Evolutionary conservation across 768 basidiomycete genomes (phyloP), one percentile per base, ranked within the genome.

Genomic region (Auricularia cornea): DNA sequence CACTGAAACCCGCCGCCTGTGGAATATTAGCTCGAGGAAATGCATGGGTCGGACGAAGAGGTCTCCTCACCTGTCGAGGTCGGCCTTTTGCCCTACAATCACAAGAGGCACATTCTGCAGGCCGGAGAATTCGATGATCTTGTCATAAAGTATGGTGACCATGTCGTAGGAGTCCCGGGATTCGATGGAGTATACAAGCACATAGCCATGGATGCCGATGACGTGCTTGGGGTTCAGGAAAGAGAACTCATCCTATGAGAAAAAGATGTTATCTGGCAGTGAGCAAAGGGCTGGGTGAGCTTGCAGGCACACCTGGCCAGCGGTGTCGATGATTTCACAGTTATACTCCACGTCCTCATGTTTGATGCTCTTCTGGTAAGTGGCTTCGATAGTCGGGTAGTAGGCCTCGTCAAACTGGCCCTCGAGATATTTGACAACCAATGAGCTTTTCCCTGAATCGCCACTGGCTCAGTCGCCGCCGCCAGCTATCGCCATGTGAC

Each of bases 281-380:
- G 35, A 14, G 10, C 10, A 6, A 18, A 20, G 11, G n/a, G n/a
- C n/a, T n/a, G 44, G 11, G 44, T 12, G 44, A 6, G 28, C 26
- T n/a, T n/a, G n/a, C n/a, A n/a, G n/a, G 26, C 54, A 26, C 16
- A 57, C 54, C 54, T 98, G 96, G 30, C 96, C 96, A 60, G 96
- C 96, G 66, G 94, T 96, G 74, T 98, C 96, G 70, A 98, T 92
- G 78, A 98, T 95, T 76, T 97, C 94, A 77, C 94, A 95, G 64
- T 94, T 88, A 71, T 94, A 98, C 70, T 95, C 92, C 32, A 87
- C 81, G 59, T 94, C 95, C 62, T 91, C 91, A 78, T 90, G 89
- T 63, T 82, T 83, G 71, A 98, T 86, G 65, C 81, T 87, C 81
- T 96, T 97, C 59, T 86, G 81, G 74, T 88, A 90, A 11, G 89